Evolutionary conservation across 2,329 filamentous ascomycete species (phyloP), one percentile per base, ranked within the genome.

Genomic region (Fusarium scirpi): DNA sequence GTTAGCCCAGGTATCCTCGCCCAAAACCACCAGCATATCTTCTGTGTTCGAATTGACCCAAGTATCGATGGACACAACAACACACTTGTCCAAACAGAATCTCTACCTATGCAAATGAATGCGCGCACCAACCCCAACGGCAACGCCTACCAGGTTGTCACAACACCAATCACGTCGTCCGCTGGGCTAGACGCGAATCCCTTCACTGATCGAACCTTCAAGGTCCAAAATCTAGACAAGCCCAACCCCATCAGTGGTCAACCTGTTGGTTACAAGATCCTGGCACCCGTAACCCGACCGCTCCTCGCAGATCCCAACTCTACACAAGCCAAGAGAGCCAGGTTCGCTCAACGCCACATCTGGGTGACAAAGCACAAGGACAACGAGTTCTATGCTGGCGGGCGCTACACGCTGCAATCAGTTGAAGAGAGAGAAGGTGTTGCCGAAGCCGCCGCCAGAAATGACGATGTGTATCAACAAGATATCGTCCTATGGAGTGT

Each of bases 21-120:
- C 0, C 89, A 89, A 66, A 89, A 91, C 76, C 90, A 93, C 70
- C 91, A 93, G 76, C 91, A 93, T 78, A 83, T 92, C 46, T 92
- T 93, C 76, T 85, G 83, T 27, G 79, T 89, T 45, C 85, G 90
- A 2, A 86, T 92, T 52, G 90, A 93, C 70, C 89, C 90, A 0
- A 87, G 87, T 13, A 84, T 91, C 43, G 89, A 91, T 71, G 89
- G 89, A 3, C 80, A 85, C 63, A 77, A 79, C 1, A 91, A 91
- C 75, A 87, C 87, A 0, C 78, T 90, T 2, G 76, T 82, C 0
- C 77, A 81, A 13, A 79, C 82, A 29, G 82, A 84, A 29, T 79
- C 78, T 16, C 67, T 80, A 6, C 74, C 82, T 0, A 80, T 89
- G 67, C 84, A 83, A 0, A 83, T 83, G 72, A 74, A 80, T 20